These are phyloP conservation scores for Rugosomyces carneus DNA, from an alignment of 1,284 basidiomycete genomes.

Conservation along the genomic window DNA sequence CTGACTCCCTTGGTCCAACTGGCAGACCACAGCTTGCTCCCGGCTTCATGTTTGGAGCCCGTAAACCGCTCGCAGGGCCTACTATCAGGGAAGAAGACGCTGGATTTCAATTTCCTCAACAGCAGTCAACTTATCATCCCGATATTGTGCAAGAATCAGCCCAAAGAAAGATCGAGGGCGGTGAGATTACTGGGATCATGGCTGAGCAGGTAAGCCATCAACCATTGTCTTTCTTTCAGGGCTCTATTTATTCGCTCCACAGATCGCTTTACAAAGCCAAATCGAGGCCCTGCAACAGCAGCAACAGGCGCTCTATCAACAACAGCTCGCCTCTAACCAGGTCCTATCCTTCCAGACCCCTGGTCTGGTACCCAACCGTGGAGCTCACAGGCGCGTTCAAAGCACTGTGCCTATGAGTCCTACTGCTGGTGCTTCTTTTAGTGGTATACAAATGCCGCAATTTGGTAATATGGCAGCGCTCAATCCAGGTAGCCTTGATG, in stretches of 20 bases:
- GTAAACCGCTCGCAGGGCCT: conserved; percentile 62
- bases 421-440: conserved; percentile 36
- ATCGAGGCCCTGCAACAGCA: conserved; percentile 89
- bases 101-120: conserved; percentile 80
- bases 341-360: conserved; percentile 66
- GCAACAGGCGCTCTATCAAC: conserved; percentile 82
- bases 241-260: not conserved
- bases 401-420: conserved; percentile 71
- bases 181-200: conserved; percentile 82
- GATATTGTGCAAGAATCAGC: conserved; percentile 37
- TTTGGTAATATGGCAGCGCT: conserved; percentile 54
- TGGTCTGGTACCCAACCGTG: conserved; percentile 61
- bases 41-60: conserved; percentile 81
- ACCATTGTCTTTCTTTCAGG: not conserved
- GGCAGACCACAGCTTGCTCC: conserved; percentile 88
- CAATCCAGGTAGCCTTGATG: conserved; percentile 53
- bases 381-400: conserved; percentile 82
- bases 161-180: conserved; percentile 57
- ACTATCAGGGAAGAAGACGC: conserved; percentile 74
- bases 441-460: conserved; percentile 58
- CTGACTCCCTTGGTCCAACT: conserved; percentile 63
- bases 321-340: conserved; percentile 75
- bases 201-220: conserved; percentile 74
- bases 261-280: conserved; percentile 87
- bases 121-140: conserved; percentile 41